Conservation (phyloP, 2,329 filamentous ascomycete genomes). For the Ophiostoma tasmaniense region DNA sequence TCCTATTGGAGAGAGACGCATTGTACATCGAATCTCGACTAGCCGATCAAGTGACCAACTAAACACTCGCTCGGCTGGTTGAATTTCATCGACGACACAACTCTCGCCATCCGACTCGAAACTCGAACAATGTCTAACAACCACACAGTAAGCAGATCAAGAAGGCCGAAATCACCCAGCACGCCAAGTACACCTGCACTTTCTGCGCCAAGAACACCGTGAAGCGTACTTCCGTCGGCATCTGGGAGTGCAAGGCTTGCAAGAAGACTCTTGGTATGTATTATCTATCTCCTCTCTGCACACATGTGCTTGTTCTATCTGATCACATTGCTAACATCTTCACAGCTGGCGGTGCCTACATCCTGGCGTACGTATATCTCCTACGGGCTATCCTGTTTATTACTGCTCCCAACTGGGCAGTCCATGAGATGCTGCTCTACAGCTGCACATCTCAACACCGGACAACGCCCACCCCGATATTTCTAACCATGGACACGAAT, state of each 20-base stretch:
- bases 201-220: conserved; percentile 98
- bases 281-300: neutral
- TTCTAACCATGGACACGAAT: neutral
- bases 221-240: conserved; percentile 51
- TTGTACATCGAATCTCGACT: neutral
- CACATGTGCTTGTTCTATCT: neutral
- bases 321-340: conserved; percentile 11
- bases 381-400: neutral
- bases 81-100: neutral
- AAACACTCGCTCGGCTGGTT: neutral
- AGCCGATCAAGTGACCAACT: neutral
- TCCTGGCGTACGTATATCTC: conserved; percentile 71
- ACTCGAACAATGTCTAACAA: conserved; percentile 15
- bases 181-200: conserved; percentile 90
- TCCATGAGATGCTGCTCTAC: neutral
- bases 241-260: conserved; percentile 96
- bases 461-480: neutral
- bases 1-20: neutral
- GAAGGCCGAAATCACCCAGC: conserved; percentile 99
- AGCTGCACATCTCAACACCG: neutral
- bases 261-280: conserved; percentile 67
- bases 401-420: too few species aligned
- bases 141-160: conserved; percentile 81
- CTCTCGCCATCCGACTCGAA: neutral
- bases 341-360: conserved; percentile 75